These are phyloP conservation scores for Ogataea pilisensis DNA, from an alignment of 805 yeast genomes.

Conservation along the genomic window DNA sequence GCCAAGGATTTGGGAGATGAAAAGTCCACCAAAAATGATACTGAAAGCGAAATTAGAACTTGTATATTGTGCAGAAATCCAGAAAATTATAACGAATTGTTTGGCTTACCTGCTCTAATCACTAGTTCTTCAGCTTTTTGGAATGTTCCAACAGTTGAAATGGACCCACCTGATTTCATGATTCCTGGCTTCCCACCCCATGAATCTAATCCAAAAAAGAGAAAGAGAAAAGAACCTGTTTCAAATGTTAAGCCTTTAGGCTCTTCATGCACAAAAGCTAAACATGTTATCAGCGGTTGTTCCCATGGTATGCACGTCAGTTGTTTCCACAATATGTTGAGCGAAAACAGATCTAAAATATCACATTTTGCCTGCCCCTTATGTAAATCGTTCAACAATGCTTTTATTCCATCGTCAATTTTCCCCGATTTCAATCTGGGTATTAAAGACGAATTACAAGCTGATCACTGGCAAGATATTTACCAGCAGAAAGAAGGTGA, in stretches of 20 bases:
- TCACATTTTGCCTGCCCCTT: constrained; percentile 43
- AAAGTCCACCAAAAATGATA: constrained; percentile 10
- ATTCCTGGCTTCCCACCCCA: constrained; percentile 15
- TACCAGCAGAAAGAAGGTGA: constrained; percentile 23
- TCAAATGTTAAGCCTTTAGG: constrained; percentile 27
- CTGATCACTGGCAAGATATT: constrained; percentile 20
- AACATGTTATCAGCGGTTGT: constrained; percentile 40
- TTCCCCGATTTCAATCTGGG: constrained; percentile 24
- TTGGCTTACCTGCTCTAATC: constrained; percentile 56
- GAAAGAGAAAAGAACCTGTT: constrained; percentile 21
- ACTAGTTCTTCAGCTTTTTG: constrained; percentile 47
- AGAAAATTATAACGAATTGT: constrained; percentile 39
- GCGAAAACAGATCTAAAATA: constrained; percentile 14
- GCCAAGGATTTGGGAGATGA: constrained; percentile 17
- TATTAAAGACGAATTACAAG: constrained; percentile 13
- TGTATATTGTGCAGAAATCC: constrained; percentile 62
- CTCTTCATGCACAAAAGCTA: constrained; percentile 25
- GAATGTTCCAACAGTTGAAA: constrained; percentile 37
- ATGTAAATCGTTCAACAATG: constrained; percentile 42
- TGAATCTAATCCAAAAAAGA: constrained; percentile 7
- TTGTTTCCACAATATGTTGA: constrained; percentile 36
- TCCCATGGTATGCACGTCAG: constrained; percentile 49
- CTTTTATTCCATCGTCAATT: constrained; percentile 42
- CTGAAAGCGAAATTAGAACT: constrained; percentile 21
- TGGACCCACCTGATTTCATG: constrained; percentile 25